Evolutionary conservation across 106 monocot genomes (phyloP).

Genomic region (Acanthochlamys bracteata): DNA sequence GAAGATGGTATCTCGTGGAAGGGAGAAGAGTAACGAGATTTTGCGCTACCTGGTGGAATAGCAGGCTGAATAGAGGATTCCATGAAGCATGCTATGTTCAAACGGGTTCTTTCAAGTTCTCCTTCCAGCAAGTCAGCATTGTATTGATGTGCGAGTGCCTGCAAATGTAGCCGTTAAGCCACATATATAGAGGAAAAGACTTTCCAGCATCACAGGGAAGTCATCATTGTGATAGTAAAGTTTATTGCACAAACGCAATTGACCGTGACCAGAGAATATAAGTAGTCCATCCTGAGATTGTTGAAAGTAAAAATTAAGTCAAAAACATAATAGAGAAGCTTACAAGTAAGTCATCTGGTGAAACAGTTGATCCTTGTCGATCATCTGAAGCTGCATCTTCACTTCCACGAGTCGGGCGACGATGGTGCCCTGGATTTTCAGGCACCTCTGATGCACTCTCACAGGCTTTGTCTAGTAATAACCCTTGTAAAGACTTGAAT

Average conservation of each 20-base stretch:
- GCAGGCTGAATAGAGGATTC: constrained; percentile 47
- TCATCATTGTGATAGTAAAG: too few relatives aligned
- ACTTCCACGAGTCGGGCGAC: constrained; percentile 84
- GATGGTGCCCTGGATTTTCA: constrained; percentile 78
- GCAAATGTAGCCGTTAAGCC: not conserved
- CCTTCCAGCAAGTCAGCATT: constrained; percentile 58
- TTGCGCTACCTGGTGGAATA: constrained; percentile 12
- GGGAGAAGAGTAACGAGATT: constrained; percentile 22
- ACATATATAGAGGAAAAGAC: too few relatives aligned
- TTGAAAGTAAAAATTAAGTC: constrained; percentile 45
- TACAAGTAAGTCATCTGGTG: constrained; percentile 96
- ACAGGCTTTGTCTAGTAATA: constrained; percentile 73
- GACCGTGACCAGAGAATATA: too few relatives aligned
- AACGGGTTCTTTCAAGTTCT: constrained; percentile 91
- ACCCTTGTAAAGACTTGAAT: constrained; percentile 71
- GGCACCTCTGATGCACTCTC: constrained; percentile 51
- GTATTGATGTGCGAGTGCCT: constrained; percentile 80
- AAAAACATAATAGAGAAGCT: constrained; percentile 39
- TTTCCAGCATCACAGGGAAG: too few relatives aligned
- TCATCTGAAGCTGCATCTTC: constrained; percentile 89
- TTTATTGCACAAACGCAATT: too few relatives aligned
- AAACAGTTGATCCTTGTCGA: constrained; percentile 37
- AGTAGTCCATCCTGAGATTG: too few relatives aligned
- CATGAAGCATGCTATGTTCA: constrained; percentile 92
- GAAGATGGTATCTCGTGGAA: constrained; percentile 30